Conservation (phyloP, 2,329 filamentous ascomycete genomes). For the Aureobasidium uvarum region DNA sequence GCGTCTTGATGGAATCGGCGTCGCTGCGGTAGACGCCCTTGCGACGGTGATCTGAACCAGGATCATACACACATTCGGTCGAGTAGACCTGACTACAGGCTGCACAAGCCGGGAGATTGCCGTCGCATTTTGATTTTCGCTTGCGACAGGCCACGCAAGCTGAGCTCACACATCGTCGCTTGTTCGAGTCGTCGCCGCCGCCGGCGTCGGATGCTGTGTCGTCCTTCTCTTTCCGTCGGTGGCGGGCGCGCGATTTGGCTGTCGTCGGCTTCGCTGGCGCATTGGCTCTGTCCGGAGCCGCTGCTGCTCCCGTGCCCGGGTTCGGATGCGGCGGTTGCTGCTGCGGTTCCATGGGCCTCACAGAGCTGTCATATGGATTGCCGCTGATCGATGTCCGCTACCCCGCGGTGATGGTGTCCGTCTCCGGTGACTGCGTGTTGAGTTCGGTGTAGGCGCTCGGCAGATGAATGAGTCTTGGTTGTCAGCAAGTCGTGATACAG, state of each 20-base stretch:
- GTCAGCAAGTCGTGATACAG: not conserved
- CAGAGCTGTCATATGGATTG: conserved; percentile 1
- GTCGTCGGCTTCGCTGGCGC: not conserved
- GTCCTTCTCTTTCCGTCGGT: conserved; percentile 27
- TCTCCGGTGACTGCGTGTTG: not conserved
- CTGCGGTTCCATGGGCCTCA: conserved; percentile 17
- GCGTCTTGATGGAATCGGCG: conserved; percentile 80
- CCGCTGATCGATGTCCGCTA: conserved; percentile 3
- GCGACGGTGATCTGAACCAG: conserved; percentile 89
- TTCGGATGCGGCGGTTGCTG: not conserved
- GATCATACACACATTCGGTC: conserved; percentile 90
- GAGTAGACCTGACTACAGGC: conserved; percentile 94
- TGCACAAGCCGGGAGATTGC: conserved; percentile 84
- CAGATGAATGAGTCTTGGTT: not conserved
- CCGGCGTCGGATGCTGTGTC: conserved; percentile 29
- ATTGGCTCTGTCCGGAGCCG: not conserved
- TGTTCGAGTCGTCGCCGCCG: conserved; percentile 42
- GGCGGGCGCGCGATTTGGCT: conserved; percentile 25
- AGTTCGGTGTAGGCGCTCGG: not conserved
- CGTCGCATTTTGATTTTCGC: conserved; percentile 65
- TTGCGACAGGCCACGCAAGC: conserved; percentile 40
- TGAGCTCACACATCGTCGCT: conserved; percentile 45
- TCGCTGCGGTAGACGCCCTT: conserved; percentile 98
- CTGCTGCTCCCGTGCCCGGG: not conserved
- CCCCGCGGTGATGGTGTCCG: not conserved